These are phyloP conservation scores for Euphrasia arctica DNA, from an alignment of 305 asterid genomes.

Conservation along the genomic window DNA sequence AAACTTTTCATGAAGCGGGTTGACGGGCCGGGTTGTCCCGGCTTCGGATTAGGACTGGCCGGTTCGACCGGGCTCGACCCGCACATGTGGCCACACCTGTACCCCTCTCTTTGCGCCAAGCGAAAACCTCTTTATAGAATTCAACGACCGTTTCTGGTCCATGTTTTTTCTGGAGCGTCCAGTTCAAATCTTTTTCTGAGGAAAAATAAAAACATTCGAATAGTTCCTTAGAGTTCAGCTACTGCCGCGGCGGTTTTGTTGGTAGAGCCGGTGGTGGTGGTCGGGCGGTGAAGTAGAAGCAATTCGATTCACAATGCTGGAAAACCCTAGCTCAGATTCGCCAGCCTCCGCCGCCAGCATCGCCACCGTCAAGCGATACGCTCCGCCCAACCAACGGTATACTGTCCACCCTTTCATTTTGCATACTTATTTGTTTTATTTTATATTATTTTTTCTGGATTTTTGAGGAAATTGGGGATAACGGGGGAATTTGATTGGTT, in stretches of 20 bases:
- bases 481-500: constrained; percentile 23
- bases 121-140: no score
- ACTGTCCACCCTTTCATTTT: background rate
- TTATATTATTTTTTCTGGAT: background rate
- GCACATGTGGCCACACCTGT: no score
- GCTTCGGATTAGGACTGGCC: no score
- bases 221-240: constrained; percentile 16
- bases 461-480: constrained; percentile 22
- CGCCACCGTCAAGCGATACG: constrained; percentile 78
- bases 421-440: background rate
- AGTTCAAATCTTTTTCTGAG: no score
- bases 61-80: no score
- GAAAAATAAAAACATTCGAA: background rate
- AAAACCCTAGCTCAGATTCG: constrained; percentile 58
- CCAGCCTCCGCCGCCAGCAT: constrained; percentile 49
- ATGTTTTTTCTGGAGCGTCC: no score
- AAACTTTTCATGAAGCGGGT: no score
- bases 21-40: no score
- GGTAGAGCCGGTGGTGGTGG: constrained; percentile 34
- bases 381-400: constrained; percentile 93
- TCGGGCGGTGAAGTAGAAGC: constrained; percentile 22
- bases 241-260: constrained; percentile 26
- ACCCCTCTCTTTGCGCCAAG: no score
- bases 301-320: constrained; percentile 55
- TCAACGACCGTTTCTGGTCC: no score